Percentiles rank a stretch among this genome's conserved stretches.
Conservation (phyloP, 208 protist species). For the Trypanosoma cruzi region DNA sequence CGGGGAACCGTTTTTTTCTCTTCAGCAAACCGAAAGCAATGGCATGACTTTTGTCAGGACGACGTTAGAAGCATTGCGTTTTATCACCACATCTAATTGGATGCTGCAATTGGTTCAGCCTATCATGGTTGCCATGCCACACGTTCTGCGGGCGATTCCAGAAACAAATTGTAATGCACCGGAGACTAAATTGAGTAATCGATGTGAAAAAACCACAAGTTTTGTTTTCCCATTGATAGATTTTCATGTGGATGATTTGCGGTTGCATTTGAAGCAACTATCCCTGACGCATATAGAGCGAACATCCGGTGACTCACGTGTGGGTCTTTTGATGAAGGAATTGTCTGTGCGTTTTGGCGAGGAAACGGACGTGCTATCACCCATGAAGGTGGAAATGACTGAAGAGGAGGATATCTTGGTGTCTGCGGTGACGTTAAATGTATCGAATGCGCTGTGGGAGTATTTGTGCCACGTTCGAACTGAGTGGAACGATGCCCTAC, state of each 20-base stretch:
- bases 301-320: background rate
- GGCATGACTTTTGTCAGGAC: conserved; percentile 19
- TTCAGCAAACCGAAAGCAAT: conserved; percentile 9
- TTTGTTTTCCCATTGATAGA: conserved; percentile 26
- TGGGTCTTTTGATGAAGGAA: conserved; percentile 32
- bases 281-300: conserved; percentile 20
- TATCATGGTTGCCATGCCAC: conserved; percentile 13
- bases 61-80: conserved; percentile 18
- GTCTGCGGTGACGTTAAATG: conserved; percentile 15
- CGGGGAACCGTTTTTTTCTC: conserved; percentile 14
- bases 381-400: conserved; percentile 28
- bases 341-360: conserved; percentile 27
- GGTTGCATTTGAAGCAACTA: conserved; percentile 22
- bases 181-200: background rate
- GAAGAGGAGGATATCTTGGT: conserved; percentile 12
- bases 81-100: conserved; percentile 8
- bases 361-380: conserved; percentile 20
- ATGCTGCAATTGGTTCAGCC: conserved; percentile 15
- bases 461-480: conserved; percentile 7
- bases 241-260: conserved; percentile 31
- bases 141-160: background rate
- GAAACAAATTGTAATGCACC: background rate
- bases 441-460: conserved; percentile 19
- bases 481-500: conserved; percentile 5
- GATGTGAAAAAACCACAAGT: conserved; percentile 19